Conservation (phyloP, 805 yeast genomes). For the Nakazawaea wickerhamii region DNA sequence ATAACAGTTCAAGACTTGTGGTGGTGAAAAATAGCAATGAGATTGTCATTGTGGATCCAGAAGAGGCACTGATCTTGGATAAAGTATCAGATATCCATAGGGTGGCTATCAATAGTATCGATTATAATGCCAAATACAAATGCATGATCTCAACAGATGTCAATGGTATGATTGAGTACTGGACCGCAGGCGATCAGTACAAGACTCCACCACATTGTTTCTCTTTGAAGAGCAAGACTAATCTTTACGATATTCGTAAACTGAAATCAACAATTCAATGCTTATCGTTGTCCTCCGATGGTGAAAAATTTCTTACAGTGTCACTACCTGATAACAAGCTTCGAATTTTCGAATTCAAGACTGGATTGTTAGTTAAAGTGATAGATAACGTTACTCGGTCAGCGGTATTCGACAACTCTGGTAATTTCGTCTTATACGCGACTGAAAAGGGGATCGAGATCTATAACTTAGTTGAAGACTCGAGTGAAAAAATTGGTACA, state of each 20-base stretch:
- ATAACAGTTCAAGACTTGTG: conserved; percentile 13
- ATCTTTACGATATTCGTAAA: conserved; percentile 31
- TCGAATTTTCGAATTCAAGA: conserved; percentile 25
- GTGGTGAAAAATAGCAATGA: conserved; percentile 14
- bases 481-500: conserved; percentile 22
- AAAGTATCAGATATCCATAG: conserved; percentile 19
- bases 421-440: conserved; percentile 23
- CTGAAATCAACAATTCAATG: conserved; percentile 22
- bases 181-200: conserved; percentile 21
- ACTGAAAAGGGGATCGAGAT: conserved; percentile 26
- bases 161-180: conserved; percentile 31
- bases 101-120: conserved; percentile 19
- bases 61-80: conserved; percentile 13
- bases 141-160: conserved; percentile 25
- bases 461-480: conserved; percentile 20
- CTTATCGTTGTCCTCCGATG: conserved; percentile 22
- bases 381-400: conserved; percentile 11
- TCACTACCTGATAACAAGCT: conserved; percentile 28
- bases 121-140: conserved; percentile 19
- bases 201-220: conserved; percentile 18
- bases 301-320: conserved; percentile 24
- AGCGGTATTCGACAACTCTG: conserved; percentile 25
- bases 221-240: conserved; percentile 35
- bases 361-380: conserved; percentile 28
- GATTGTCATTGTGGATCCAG: conserved; percentile 20